Evolutionary conservation across 2,329 filamentous ascomycete genomes (phyloP).

Genomic region (Diaporthe caulivora): DNA sequence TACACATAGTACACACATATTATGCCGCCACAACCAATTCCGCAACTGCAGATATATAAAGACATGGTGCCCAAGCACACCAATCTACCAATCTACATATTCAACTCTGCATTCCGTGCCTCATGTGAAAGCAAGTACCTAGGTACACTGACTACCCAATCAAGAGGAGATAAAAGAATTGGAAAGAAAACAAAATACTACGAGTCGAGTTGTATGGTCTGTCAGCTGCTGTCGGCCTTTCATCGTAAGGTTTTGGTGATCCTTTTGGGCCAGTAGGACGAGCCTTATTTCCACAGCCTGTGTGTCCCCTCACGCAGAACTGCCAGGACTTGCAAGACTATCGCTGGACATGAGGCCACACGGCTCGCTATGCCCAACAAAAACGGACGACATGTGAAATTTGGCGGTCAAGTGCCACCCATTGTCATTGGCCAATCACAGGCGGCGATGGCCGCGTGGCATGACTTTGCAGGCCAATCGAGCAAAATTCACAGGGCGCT

Average conservation of each 20-base stretch:
- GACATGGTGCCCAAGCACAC: slow-evolving; percentile 11
- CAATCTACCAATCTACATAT: neutral
- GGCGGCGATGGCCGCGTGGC: slow-evolving; percentile 39
- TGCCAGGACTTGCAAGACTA: neutral
- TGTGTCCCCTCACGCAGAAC: no score
- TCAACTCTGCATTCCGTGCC: neutral
- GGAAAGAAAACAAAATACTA: neutral
- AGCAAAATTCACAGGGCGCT: slow-evolving; percentile 24
- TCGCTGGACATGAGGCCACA: slow-evolving; percentile 33
- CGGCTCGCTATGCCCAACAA: slow-evolving; percentile 9
- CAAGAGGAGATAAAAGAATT: no score
- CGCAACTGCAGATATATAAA: neutral
- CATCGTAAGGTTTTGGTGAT: neutral
- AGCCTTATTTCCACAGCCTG: neutral
- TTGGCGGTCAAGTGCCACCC: slow-evolving; percentile 33
- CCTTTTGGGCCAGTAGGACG: neutral
- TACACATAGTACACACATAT: neutral
- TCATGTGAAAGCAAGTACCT: neutral
- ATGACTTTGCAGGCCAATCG: slow-evolving; percentile 37
- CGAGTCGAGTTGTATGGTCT: neutral
- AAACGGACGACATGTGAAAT: slow-evolving; percentile 40
- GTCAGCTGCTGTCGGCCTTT: slow-evolving; percentile 10
- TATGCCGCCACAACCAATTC: neutral
- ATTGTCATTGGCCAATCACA: slow-evolving; percentile 39
- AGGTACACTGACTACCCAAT: no score